phyloP scores from a whole-genome alignment of 441 rosid genomes.

The Metrosideros polymorpha region DNA sequence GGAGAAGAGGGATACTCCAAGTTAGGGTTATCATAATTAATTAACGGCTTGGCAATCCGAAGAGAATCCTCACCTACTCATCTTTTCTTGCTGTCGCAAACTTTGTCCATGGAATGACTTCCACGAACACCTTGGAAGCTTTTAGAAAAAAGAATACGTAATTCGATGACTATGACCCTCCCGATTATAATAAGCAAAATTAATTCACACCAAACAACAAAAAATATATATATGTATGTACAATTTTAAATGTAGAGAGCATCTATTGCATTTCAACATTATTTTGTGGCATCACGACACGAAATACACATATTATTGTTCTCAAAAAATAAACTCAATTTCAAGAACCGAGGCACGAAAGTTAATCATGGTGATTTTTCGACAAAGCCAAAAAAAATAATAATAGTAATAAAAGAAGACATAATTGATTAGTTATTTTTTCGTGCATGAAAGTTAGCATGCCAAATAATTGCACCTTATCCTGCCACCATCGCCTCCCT shows the following conservation, averaged over 20 bases:
- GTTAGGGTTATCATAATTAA: background rate
- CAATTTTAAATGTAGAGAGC: background rate
- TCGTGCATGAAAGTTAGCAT: background rate
- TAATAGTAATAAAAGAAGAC: background rate
- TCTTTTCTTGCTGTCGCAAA: background rate
- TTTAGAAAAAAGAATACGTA: background rate
- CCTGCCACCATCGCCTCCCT: background rate
- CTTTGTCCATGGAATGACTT: background rate
- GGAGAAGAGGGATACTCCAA: background rate
- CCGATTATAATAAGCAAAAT: background rate
- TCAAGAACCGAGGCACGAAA: rapidly evolving
- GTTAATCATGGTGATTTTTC: background rate
- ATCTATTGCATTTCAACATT: background rate
- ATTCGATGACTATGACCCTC: background rate
- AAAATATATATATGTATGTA: too few relatives aligned
- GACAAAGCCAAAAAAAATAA: background rate
- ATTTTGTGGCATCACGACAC: background rate
- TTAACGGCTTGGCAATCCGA: background rate
- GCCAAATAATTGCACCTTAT: background rate
- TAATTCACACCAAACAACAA: background rate
- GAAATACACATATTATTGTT: background rate
- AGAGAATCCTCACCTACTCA: background rate
- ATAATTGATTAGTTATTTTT: background rate
- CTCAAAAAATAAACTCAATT: background rate
- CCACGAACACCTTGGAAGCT: background rate